These are phyloP conservation scores for Penicillium corylophilum DNA, from an alignment of 2,329 filamentous ascomycete genomes.

Conservation along the genomic window DNA sequence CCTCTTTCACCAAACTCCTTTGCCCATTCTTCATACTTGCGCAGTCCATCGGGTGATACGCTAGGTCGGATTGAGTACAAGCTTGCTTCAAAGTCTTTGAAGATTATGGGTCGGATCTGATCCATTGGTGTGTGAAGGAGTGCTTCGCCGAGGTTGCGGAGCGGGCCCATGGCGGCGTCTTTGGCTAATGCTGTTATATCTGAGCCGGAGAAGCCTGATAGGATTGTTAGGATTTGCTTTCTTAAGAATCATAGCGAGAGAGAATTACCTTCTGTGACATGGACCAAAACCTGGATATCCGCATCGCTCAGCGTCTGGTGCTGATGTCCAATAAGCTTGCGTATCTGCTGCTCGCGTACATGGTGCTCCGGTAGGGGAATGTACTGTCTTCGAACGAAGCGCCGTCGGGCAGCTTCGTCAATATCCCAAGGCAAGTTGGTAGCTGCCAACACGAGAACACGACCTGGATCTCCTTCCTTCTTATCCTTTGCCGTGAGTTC, in stretches of 20 bases:
- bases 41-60: conserved; percentile 79
- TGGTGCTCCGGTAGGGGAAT: conserved; percentile 87
- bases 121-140: conserved; percentile 91
- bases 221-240: neutral
- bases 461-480: conserved; percentile 74
- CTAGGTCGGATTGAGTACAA: conserved; percentile 82
- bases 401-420: conserved; percentile 85
- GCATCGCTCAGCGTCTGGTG: conserved; percentile 72
- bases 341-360: conserved; percentile 76
- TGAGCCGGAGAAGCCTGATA: conserved; percentile 89
- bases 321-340: conserved; percentile 78
- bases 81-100: conserved; percentile 81
- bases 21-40: conserved; percentile 93
- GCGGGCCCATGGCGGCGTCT: conserved; percentile 94
- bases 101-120: conserved; percentile 81
- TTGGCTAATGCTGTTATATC: conserved; percentile 97
- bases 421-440: conserved; percentile 98
- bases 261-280: conserved; percentile 73
- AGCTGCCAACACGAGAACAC: conserved; percentile 89
- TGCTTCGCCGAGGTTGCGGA: conserved; percentile 85
- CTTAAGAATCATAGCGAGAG: neutral
- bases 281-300: conserved; percentile 74
- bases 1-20: conserved; percentile 88
- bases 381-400: conserved; percentile 92
- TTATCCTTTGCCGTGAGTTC: conserved; percentile 63